Conservation (phyloP, 352 stramenopile species). For the Phytophthora pisi region DNA sequence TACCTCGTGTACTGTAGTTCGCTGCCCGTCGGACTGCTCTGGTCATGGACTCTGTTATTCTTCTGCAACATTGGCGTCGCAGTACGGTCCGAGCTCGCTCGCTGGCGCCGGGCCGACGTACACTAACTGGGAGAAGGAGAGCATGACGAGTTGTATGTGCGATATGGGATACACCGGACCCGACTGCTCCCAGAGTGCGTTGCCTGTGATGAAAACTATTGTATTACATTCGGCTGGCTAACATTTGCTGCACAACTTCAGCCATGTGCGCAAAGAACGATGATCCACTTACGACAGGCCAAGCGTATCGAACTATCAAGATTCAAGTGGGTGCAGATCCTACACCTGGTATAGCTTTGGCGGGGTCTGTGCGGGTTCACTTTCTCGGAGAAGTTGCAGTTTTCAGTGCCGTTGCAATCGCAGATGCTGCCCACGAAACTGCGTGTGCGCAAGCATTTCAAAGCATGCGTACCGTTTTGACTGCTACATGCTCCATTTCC, state of each 20-base stretch:
- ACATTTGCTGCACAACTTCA: constrained; percentile 2
- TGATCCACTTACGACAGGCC: constrained; percentile 77
- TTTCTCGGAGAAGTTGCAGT: constrained; percentile 58
- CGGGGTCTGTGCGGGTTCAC: constrained; percentile 43
- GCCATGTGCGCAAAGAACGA: constrained; percentile 90
- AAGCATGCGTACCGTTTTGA: constrained; percentile 46
- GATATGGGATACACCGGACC: constrained; percentile 83
- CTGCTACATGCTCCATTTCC: constrained; percentile 44
- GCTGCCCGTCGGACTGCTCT: constrained; percentile 65
- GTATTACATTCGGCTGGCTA: background rate
- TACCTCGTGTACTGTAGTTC: constrained; percentile 33
- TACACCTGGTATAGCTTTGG: constrained; percentile 25
- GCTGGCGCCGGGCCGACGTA: constrained; percentile 65
- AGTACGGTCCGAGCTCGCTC: constrained; percentile 53
- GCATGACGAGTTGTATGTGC: constrained; percentile 79
- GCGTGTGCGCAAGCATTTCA: constrained; percentile 54
- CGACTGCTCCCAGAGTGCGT: constrained; percentile 83
- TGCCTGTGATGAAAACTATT: background rate
- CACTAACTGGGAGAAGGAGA: constrained; percentile 87
- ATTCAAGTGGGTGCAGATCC: constrained; percentile 50
- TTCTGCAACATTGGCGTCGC: constrained; percentile 47
- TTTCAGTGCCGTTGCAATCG: constrained; percentile 41
- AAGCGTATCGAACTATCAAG: constrained; percentile 65
- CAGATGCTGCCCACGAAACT: constrained; percentile 35
- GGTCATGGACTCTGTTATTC: constrained; percentile 71